Evolutionary conservation across 163 green algal genomes (phyloP), one percentile per base, ranked within the genome.

Genomic region (Scenedesmus sp.): DNA sequence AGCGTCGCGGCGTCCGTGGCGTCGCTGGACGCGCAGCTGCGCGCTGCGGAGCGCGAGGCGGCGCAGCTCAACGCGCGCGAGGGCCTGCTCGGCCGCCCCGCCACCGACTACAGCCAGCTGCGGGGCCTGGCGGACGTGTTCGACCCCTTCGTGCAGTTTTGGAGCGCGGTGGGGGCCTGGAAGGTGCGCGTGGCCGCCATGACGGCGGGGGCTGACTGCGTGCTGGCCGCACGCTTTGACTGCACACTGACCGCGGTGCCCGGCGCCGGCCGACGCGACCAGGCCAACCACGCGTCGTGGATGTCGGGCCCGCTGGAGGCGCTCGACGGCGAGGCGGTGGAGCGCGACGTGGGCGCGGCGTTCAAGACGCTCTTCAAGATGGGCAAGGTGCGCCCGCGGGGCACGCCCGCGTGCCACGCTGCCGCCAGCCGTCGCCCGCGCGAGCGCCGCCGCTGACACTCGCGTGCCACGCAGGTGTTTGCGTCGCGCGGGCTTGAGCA

Each of bases 131-230:
- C 80, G 14, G 88, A 95, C 6, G 73, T 75, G 31, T 95, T 96
- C 57, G 92, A 96, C 10, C 92, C 92, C 9, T 96, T 92, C 86
- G 63, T 88, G n/a, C 87, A 93, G 70, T 91, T 91, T 82, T 91
- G 87, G 87, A 84, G 71, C 28, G 85, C 85, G 24, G 80, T 82
- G n/a, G 42, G 65, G 39, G 54, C 73, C 29, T 93, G 85, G 84
- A 83, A 84, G 86, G 81, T 84, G 34, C 47, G 63, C 15, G 29
- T 47, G 11, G 1, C 29, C 11, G 15, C 9, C 31, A 28, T n/a
- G n/a, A n/a, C n/a, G n/a, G n/a, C n/a, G 58, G 31, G 26, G 2
- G 60, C 20, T 18, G 17, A 48, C 17, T 51, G 10, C 18, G 1
- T 47, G 31, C 60, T 67, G 33, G 13, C 1, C 17, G 3, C 33